Percentiles rank a stretch among this genome's conserved stretches.
These are phyloP conservation scores for Spencermartinsiella europaea DNA, from an alignment of 805 yeast genomes.

Conservation along the genomic window DNA sequence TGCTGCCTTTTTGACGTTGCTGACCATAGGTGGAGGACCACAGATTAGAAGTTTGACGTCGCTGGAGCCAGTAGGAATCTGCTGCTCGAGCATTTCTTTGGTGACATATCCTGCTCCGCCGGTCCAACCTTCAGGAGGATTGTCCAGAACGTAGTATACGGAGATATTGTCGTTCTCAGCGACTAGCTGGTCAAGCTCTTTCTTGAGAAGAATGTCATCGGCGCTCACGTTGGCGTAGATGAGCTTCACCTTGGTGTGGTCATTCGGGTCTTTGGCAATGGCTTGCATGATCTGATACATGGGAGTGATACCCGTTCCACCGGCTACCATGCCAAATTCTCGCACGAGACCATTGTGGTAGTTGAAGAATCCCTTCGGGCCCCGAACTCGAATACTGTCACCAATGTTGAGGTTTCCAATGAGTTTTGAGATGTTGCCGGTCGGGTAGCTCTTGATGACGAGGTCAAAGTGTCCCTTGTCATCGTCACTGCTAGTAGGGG, in stretches of 20 bases:
- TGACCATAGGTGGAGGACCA: conserved; percentile 92
- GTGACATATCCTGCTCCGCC: conserved; percentile 84
- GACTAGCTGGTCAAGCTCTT: conserved; percentile 68
- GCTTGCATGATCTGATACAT: conserved; percentile 86
- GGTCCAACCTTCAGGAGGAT: conserved; percentile 65
- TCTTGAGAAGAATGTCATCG: conserved; percentile 72
- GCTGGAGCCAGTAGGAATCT: conserved; percentile 55
- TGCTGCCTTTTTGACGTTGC: conserved; percentile 77
- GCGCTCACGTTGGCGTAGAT: conserved; percentile 77
- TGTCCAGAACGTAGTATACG: conserved; percentile 69
- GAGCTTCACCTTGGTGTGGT: conserved; percentile 67
- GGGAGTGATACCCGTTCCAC: conserved; percentile 95
- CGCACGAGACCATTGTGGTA: conserved; percentile 73
- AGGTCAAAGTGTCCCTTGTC: conserved; percentile 78
- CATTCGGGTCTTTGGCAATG: conserved; percentile 67
- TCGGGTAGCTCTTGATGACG: conserved; percentile 76
- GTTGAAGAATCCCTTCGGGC: conserved; percentile 87
- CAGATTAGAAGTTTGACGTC: conserved; percentile 72
- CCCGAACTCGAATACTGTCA: conserved; percentile 66
- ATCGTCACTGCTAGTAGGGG: conserved; percentile 62
- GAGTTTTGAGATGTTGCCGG: conserved; percentile 76
- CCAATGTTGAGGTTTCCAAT: conserved; percentile 72
- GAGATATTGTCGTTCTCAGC: conserved; percentile 48
- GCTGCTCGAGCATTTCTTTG: conserved; percentile 58
- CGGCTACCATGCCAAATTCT: conserved; percentile 83